These are phyloP conservation scores for Phytophthora pinifolia DNA, from an alignment of 352 stramenopile genomes.

Conservation along the genomic window DNA sequence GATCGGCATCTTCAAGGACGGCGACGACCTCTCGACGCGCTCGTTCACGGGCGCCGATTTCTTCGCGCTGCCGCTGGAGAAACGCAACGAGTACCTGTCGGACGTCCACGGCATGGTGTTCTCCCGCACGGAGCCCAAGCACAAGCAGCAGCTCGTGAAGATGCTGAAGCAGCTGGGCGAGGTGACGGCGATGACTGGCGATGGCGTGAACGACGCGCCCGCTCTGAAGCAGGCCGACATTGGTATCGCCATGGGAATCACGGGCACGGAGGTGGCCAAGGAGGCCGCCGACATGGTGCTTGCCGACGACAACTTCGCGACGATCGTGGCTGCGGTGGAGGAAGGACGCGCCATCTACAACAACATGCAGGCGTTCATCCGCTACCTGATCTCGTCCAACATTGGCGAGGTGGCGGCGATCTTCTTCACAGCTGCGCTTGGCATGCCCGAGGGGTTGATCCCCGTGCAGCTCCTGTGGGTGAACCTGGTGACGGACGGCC, in stretches of 20 bases:
- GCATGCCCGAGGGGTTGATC: conserved; percentile 97
- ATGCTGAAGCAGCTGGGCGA: conserved; percentile 96
- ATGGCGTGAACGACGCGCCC: conserved; percentile 99
- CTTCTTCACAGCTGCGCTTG: conserved; percentile 96
- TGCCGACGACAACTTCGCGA: conserved; percentile 98
- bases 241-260: conserved; percentile 98
- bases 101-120: conserved; percentile 94
- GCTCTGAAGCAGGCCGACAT: conserved; percentile 98
- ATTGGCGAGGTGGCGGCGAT: conserved; percentile 99
- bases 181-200: conserved; percentile 97
- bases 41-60: conserved; percentile 97
- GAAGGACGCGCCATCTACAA: conserved; percentile 91
- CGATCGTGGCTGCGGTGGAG: conserved; percentile 94
- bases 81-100: conserved; percentile 92
- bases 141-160: conserved; percentile 97
- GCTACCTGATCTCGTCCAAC: conserved; percentile 99
- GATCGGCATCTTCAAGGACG: conserved; percentile 94
- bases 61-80: conserved; percentile 90
- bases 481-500: conserved; percentile 99
- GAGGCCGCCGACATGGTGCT: conserved; percentile 98
- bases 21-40: conserved; percentile 82
- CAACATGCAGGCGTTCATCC: conserved; percentile 99
- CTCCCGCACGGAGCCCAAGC: conserved; percentile 96
- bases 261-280: conserved; percentile 98
- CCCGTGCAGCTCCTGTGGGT: conserved; percentile 99